These are phyloP conservation scores for Dicorynia guianensis DNA, from an alignment of 306 rosid genomes.

Conservation along the genomic window DNA sequence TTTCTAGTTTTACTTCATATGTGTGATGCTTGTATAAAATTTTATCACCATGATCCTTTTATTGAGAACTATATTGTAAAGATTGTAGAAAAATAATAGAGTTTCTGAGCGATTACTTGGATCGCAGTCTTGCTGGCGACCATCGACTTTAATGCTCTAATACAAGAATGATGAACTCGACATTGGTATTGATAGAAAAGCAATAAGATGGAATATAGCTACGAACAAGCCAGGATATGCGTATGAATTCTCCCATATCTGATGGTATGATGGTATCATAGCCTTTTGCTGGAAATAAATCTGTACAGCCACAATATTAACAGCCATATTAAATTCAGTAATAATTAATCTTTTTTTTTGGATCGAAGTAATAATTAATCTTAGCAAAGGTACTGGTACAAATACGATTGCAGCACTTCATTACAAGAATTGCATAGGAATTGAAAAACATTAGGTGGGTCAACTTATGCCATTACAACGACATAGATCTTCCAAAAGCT, in stretches of 20 bases:
- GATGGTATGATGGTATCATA: not conserved
- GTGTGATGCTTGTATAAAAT: conserved; percentile 51
- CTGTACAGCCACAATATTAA: not conserved
- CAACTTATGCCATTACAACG: conserved; percentile 26
- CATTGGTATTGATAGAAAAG: not conserved
- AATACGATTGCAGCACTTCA: not conserved
- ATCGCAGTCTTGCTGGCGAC: conserved; percentile 30
- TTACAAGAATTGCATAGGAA: not conserved
- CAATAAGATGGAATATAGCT: too few relatives aligned
- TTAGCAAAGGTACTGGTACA: conserved; percentile 1
- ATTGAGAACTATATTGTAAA: conserved; percentile 43
- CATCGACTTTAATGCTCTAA: not conserved
- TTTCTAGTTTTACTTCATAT: conserved; percentile 30
- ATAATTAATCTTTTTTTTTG: not conserved
- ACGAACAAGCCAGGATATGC: too few relatives aligned
- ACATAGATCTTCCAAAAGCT: conserved; percentile 30
- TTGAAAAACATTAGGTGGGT: conserved; percentile 31
- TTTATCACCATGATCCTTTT: conserved; percentile 38
- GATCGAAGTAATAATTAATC: too few relatives aligned
- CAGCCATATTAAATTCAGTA: not conserved
- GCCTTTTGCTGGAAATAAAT: not conserved
- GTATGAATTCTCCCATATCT: not conserved
- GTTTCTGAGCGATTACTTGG: conserved; percentile 33
- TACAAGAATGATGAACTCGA: not conserved
- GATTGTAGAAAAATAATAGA: conserved; percentile 42